Percentiles rank a stretch among this genome's conserved stretches.
phyloP scores from a whole-genome alignment of 768 basidiomycete species.

The Lactarius pseudohatsudake region DNA sequence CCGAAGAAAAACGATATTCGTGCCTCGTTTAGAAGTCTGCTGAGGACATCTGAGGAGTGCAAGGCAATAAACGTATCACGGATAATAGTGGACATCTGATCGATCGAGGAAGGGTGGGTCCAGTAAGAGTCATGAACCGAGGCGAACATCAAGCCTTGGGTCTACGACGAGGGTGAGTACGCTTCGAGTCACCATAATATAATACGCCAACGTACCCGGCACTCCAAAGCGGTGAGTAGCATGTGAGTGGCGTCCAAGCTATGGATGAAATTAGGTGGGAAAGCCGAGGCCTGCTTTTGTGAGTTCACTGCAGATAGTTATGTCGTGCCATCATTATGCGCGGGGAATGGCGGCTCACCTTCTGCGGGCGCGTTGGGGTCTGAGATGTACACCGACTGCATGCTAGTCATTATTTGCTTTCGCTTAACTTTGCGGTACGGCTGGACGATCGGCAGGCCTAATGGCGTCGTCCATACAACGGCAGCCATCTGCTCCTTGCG shows the following conservation, averaged over 20 bases:
- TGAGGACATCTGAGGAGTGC: slow-evolving; percentile 84
- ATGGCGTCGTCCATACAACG: slow-evolving; percentile 94
- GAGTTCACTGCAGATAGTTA: slow-evolving; percentile 58
- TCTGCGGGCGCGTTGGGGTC: slow-evolving; percentile 78
- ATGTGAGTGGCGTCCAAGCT: slow-evolving; percentile 98
- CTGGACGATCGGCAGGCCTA: slow-evolving; percentile 95
- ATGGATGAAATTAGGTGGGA: slow-evolving; percentile 99
- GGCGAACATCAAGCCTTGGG: slow-evolving; percentile 78
- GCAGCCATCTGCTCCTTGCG: slow-evolving; percentile 91
- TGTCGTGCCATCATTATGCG: neutral
- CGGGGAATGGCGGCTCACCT: slow-evolving; percentile 39
- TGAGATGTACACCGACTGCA: slow-evolving; percentile 87
- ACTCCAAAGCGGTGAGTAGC: slow-evolving; percentile 93
- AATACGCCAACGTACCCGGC: slow-evolving; percentile 53
- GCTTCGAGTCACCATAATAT: neutral
- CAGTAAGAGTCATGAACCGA: slow-evolving; percentile 99
- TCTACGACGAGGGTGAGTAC: slow-evolving; percentile 42
- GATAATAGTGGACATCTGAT: slow-evolving; percentile 85
- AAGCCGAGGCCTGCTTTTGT: slow-evolving; percentile 88
- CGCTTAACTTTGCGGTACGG: slow-evolving; percentile 85
- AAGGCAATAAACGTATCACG: slow-evolving; percentile 92
- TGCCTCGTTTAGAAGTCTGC: slow-evolving; percentile 74
- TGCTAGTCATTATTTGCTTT: slow-evolving; percentile 78
- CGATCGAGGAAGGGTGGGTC: slow-evolving; percentile 89
- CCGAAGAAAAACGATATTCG: slow-evolving; percentile 24